Percentiles rank a stretch among this genome's conserved stretches.
Evolutionary conservation across 495 filamentous ascomycete genomes (phyloP).

Genomic region (Filosporella fistucella): DNA sequence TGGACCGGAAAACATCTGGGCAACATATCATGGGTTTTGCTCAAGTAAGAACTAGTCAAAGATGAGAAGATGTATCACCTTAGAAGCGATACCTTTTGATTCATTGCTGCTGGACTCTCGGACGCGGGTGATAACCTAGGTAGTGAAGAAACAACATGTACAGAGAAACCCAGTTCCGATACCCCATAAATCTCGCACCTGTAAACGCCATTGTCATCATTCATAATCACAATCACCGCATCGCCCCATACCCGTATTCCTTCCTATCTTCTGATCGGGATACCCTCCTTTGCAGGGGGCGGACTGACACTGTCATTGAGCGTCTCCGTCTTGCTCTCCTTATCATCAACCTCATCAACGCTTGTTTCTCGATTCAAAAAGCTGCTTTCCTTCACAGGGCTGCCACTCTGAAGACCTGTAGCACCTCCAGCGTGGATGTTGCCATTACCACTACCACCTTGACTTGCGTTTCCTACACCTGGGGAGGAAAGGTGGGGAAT

Average conservation of each 20-base stretch:
- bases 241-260: not conserved
- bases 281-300: conserved; percentile 44
- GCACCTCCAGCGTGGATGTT: conserved; percentile 27
- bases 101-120: no score
- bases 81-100: no score
- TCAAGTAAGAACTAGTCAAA: no score
- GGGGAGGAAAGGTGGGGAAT: conserved; percentile 89
- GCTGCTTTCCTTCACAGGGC: conserved; percentile 82
- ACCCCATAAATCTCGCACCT: conserved; percentile 3
- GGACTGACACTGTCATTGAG: conserved; percentile 38
- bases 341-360: conserved; percentile 57
- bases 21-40: not conserved
- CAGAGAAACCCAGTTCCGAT: conserved; percentile 13
- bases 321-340: conserved; percentile 17
- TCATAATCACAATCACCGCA: conserved; percentile 1
- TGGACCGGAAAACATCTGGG: conserved; percentile 10
- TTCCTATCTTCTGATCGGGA: conserved; percentile 52
- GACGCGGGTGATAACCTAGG: no score
- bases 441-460: conserved; percentile 37
- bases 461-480: conserved; percentile 37
- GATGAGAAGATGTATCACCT: no score
- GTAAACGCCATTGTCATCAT: conserved; percentile 20
- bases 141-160: conserved; percentile 16
- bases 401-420: conserved; percentile 48
- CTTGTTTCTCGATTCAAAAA: conserved; percentile 74